phyloP scores from a whole-genome alignment of 768 basidiomycete genomes.

The Boletus pseudopeckii region DNA sequence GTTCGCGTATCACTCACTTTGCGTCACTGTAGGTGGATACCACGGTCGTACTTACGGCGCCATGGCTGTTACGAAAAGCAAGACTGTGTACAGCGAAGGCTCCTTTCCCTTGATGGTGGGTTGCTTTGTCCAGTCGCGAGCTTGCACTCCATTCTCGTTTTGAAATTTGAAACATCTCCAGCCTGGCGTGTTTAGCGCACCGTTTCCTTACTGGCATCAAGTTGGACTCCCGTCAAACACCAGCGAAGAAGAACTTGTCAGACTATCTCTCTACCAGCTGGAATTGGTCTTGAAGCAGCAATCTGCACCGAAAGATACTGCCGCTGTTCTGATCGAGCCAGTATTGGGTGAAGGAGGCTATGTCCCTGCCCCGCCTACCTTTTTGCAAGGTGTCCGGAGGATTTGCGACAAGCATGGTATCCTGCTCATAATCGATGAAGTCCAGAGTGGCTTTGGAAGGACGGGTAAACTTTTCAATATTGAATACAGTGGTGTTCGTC shows the following conservation, averaged over 20 bases:
- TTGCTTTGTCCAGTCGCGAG: not conserved
- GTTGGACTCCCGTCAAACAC: conserved; percentile 55
- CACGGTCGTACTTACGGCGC: conserved; percentile 94
- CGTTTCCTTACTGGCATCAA: conserved; percentile 96
- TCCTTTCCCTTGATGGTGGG: conserved; percentile 79
- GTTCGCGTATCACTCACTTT: conserved; percentile 1
- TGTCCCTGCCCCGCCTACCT: conserved; percentile 79
- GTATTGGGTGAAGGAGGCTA: conserved; percentile 96
- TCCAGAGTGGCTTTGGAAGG: conserved; percentile 87
- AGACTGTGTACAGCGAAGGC: conserved; percentile 85
- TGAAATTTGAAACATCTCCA: conserved; percentile 27
- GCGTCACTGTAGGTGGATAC: conserved; percentile 55
- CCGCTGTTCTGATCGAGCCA: conserved; percentile 92
- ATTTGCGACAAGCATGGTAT: conserved; percentile 89
- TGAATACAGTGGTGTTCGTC: conserved; percentile 78
- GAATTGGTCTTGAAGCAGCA: conserved; percentile 79
- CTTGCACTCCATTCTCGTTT: not conserved
- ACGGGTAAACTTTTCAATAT: conserved; percentile 83
- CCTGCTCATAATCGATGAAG: conserved; percentile 80
- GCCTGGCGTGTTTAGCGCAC: conserved; percentile 79
- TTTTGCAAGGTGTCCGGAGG: conserved; percentile 72
- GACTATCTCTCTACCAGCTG: conserved; percentile 73
- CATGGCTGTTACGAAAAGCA: conserved; percentile 91
- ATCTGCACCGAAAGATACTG: conserved; percentile 78
- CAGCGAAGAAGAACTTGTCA: conserved; percentile 52